Evolutionary conservation across 495 filamentous ascomycete species (phyloP), one percentile per base, ranked within the genome.

Genomic region (Pyrenula massariospora): DNA sequence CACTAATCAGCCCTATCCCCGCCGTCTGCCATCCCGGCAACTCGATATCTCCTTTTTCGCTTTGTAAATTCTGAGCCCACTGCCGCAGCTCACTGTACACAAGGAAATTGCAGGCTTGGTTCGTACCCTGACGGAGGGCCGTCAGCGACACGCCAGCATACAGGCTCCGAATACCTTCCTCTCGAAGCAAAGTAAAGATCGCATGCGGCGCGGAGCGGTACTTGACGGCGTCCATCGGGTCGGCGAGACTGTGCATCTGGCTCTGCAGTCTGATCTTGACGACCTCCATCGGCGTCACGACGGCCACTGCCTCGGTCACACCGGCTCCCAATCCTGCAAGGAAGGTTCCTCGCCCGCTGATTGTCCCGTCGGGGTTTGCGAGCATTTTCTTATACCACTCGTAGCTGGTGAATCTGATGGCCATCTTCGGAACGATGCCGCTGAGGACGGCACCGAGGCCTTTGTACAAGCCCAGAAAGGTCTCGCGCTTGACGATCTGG

Each of bases 391-490:
- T 99, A 70, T 96, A 99, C 61, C 80, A 82, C 73, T 97, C 94
- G 70, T 96, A 99, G 58, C 88, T 93, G 25, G 94, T 96, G 74
- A 99, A 99, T 19, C 93, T 89, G 64, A 97, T 97, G 55, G 93
- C 94, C 93, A 99, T 99, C 75, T 99, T 99, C 12, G 93, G 93
- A 31, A 99, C 85, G 70, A 99, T 99, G 57, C 93, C 93, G 20
- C 92, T 96, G 53, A 96, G 69, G 56, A 99, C 93, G 53, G 93
- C 93, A 25, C 93, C 93, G 11, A 99, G 78, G 63, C 93, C 93
- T 76, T 97, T 97, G 78, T 99, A 99, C 54, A 99, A 74, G 55
- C 85, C 93, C 31, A 99, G 68, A 0, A 91, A 88, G 22, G 91
- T 96, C 73, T 99, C 93, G 64, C 85, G 84, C 64, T 77, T 80